Evolutionary conservation across 441 rosid genomes (phyloP).

Genomic region (Metrosideros polymorpha): DNA sequence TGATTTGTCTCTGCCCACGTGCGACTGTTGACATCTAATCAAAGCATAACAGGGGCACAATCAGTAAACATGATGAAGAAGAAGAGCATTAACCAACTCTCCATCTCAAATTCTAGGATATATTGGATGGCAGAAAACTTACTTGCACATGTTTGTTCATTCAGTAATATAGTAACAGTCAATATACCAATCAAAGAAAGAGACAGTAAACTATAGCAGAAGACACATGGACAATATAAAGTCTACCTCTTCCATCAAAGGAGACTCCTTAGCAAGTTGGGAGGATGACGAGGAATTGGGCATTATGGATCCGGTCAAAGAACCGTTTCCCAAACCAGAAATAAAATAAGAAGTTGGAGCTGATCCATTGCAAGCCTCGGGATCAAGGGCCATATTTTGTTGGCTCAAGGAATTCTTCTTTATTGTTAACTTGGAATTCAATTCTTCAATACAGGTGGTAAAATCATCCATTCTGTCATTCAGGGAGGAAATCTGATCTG

Average conservation of each 20-base stretch:
- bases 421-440: conserved; percentile 50
- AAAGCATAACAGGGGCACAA: background rate
- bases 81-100: background rate
- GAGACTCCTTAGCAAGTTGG: conserved; percentile 70
- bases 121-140: background rate
- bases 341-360: conserved; percentile 85
- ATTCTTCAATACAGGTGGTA: conserved; percentile 62
- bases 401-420: conserved; percentile 52
- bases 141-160: background rate
- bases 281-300: conserved; percentile 72
- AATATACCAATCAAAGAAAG: background rate
- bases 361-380: conserved; percentile 75
- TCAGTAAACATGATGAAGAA: background rate
- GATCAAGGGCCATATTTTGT: conserved; percentile 51
- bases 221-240: background rate
- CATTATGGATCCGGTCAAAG: conserved; percentile 56
- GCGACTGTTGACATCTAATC: conserved; percentile 48
- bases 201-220: background rate
- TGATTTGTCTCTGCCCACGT: conserved; percentile 73
- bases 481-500: conserved; percentile 77
- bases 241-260: conserved; percentile 75
- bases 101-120: background rate
- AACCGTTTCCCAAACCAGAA: conserved; percentile 71
- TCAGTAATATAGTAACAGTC: background rate
- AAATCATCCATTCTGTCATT: conserved; percentile 95